These are phyloP conservation scores for Trametes sp. DNA, from an alignment of 1,284 basidiomycete genomes.

Conservation along the genomic window DNA sequence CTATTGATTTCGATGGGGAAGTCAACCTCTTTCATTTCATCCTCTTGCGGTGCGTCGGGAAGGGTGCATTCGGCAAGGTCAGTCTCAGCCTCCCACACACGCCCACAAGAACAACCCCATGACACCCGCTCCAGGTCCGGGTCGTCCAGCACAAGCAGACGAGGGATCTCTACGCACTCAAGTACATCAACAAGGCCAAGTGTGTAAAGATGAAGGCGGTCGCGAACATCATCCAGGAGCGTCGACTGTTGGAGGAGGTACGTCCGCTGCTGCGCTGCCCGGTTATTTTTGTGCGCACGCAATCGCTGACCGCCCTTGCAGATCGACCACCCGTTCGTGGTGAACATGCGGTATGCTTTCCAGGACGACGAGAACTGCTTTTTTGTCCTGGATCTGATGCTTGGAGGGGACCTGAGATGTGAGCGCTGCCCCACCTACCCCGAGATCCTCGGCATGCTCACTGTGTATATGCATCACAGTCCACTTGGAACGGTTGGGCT, in stretches of 20 bases:
- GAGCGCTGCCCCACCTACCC: constrained; percentile 41
- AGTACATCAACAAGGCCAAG: constrained; percentile 99
- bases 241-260: constrained; percentile 91
- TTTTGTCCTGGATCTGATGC: constrained; percentile 98
- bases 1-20: constrained; percentile 97
- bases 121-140: constrained; percentile 73
- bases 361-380: constrained; percentile 99
- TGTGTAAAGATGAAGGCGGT: constrained; percentile 99
- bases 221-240: constrained; percentile 96
- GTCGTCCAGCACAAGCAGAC: constrained; percentile 99
- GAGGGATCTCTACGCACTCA: constrained; percentile 93
- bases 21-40: constrained; percentile 98
- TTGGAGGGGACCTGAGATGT: constrained; percentile 97
- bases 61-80: constrained; percentile 99
- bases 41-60: constrained; percentile 92
- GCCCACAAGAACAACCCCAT: constrained; percentile 1
- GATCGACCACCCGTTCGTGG: constrained; percentile 97
- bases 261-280: constrained; percentile 24
- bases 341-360: constrained; percentile 97
- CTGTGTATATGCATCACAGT: constrained; percentile 56
- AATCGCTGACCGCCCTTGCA: constrained; percentile 41
- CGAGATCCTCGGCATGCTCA: constrained; percentile 44
- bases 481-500: constrained; percentile 90
- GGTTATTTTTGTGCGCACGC: constrained; percentile 6
- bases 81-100: constrained; percentile 17